Evolutionary conservation across 2,329 filamentous ascomycete species (phyloP), one percentile per base, ranked within the genome.

Genomic region (Xylaria sp.): DNA sequence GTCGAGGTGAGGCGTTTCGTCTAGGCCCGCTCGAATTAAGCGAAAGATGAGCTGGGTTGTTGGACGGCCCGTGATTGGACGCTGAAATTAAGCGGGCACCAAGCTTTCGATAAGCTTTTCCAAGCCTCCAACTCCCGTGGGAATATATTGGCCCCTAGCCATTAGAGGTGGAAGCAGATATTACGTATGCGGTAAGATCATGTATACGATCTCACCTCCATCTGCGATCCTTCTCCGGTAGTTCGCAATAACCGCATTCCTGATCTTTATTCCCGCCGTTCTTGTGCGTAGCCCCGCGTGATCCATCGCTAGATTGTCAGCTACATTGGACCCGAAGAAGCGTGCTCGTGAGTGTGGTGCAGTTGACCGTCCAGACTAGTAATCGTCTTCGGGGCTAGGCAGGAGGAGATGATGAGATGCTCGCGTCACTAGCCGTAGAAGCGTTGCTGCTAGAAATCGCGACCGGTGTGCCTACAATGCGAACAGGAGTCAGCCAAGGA

Each of bases 401-500:
- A 48, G 7, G 46, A 48, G 46, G 46, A 37, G 5, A 37, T 37
- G 34, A 4, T 37, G 34, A 18, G 46, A n/a, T 48, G n/a, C n/a
- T 48, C n/a, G 46, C n/a, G n/a, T 48, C 46, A 9, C 46, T 48
- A 20, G n/a, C 12, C 9, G 46, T 48, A 48, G 46, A 10, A 48
- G 10, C 5, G n/a, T 48, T 3, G 18, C 44, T n/a, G 9, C 46
- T 48, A 48, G n/a, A 31, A 18, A 18, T 5, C 28, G 23, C 51
- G 15, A 46, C 41, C 13, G 18, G 41, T 46, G 41, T 46, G 18
- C 41, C 6, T n/a, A 20, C 41, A 34, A 10, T 8, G 23, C 23
- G 28, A 54, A 54, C 25, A 31, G 28, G 51, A 55, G 52, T 55
- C 52, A 55, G 52, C 51, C 51, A 54, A 54, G 51, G 51, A 54